Conservation (phyloP, 192 early-diverging fungal species). For the Backusella tarrabulga region DNA sequence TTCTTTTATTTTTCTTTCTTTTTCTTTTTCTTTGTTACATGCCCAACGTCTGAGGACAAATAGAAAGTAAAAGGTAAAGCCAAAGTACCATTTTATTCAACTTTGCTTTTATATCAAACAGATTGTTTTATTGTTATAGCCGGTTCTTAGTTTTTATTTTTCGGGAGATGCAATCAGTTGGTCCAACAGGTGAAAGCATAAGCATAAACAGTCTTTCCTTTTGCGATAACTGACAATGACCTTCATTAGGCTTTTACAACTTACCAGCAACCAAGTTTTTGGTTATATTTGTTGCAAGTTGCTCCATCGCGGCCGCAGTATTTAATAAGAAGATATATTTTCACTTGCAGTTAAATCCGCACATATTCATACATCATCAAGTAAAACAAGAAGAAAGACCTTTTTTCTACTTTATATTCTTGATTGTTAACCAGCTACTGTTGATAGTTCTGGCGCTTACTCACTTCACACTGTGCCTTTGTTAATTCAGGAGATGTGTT, state of each 20-base stretch:
- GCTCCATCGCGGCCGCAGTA: constrained; percentile 46
- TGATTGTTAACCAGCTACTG: background rate
- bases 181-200: background rate
- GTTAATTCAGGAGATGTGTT: constrained; percentile 56
- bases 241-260: constrained; percentile 54
- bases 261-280: constrained; percentile 61
- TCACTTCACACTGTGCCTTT: constrained; percentile 55
- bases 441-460: constrained; percentile 60
- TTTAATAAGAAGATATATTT: constrained; percentile 52
- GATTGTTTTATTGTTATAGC: background rate
- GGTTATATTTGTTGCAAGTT: constrained; percentile 45
- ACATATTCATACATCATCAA: constrained; percentile 60
- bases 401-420: background rate
- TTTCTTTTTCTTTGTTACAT: background rate
- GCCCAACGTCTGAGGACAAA: background rate
- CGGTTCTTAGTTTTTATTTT: background rate
- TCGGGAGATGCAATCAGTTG: background rate
- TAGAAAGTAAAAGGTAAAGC: background rate
- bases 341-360: constrained; percentile 55
- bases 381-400: constrained; percentile 26
- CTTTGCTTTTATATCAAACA: no score
- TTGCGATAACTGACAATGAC: background rate
- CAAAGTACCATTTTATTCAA: background rate
- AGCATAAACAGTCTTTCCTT: background rate
- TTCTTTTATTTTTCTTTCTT: background rate